A percentile compares a stretch with the other conserved stretches of the same genome.
phyloP scores from a whole-genome alignment of 306 rosid genomes.

The Trifolium pratense region DNA sequence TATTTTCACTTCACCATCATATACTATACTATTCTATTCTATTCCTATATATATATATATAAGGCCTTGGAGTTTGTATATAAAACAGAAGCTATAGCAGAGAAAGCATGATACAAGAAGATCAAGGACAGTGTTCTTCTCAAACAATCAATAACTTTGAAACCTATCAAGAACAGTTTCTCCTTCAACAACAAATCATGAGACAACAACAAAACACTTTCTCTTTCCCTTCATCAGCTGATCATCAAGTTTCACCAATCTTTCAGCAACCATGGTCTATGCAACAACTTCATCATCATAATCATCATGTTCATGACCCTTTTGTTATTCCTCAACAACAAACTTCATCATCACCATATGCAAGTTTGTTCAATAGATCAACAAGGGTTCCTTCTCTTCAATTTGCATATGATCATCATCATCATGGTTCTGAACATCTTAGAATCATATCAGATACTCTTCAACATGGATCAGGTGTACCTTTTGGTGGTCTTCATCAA shows the following conservation, averaged over 20 bases:
- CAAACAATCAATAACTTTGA: slow-evolving; percentile 63
- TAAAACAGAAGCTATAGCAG: neutral
- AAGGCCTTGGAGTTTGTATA: slow-evolving; percentile 44
- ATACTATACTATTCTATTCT: neutral
- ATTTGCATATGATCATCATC: slow-evolving; percentile 63
- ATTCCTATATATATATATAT: slow-evolving; percentile 26
- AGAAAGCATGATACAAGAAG: slow-evolving; percentile 58
- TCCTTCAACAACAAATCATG: slow-evolving; percentile 62
- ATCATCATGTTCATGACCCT: slow-evolving; percentile 59
- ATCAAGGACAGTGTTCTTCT: slow-evolving; percentile 81
- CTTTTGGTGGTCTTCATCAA: slow-evolving; percentile 72
- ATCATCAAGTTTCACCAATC: slow-evolving; percentile 55
- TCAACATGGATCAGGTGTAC: slow-evolving; percentile 60
- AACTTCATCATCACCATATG: slow-evolving; percentile 52
- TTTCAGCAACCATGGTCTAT: slow-evolving; percentile 70
- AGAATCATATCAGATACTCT: slow-evolving; percentile 77
- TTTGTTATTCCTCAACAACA: slow-evolving; percentile 55
- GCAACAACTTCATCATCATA: slow-evolving; percentile 55
- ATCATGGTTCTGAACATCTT: slow-evolving; percentile 51
- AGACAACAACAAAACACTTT: slow-evolving; percentile 50
- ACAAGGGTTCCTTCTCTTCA: slow-evolving; percentile 59
- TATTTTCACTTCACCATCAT: slow-evolving; percentile 18
- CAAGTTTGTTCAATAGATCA: slow-evolving; percentile 59
- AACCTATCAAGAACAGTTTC: slow-evolving; percentile 66
- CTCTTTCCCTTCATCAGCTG: neutral